A percentile compares a stretch with the other conserved stretches of the same genome.
Evolutionary conservation across 495 filamentous ascomycete genomes (phyloP).

Genomic region (Echria macrotheca): DNA sequence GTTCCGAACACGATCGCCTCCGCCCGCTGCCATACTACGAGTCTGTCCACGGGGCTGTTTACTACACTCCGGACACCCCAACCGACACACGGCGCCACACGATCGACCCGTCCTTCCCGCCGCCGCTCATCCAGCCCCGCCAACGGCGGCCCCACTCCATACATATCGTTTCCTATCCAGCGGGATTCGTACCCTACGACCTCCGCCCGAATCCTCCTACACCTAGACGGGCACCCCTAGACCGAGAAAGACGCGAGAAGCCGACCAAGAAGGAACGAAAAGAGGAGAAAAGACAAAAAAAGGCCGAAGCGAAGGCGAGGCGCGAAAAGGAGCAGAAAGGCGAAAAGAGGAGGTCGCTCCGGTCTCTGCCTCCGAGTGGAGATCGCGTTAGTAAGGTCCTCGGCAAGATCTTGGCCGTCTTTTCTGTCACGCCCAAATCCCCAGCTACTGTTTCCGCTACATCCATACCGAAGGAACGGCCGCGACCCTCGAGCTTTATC

Average conservation of each 20-base stretch:
- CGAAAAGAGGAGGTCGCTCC: constrained; percentile 31
- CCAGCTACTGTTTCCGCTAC: constrained; percentile 12
- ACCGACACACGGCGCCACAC: constrained; percentile 27
- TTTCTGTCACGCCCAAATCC: constrained; percentile 25
- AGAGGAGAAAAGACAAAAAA: constrained; percentile 21
- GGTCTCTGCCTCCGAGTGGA: constrained; percentile 26
- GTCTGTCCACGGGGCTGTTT: constrained; percentile 34
- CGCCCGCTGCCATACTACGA: constrained; percentile 30
- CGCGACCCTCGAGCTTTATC: constrained; percentile 26
- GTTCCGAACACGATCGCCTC: constrained; percentile 28
- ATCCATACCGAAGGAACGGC: constrained; percentile 4
- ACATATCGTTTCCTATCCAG: constrained; percentile 50
- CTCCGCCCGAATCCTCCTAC: constrained; percentile 31
- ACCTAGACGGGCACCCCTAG: constrained; percentile 12
- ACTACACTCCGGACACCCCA: constrained; percentile 34
- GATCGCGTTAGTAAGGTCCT: constrained; percentile 30
- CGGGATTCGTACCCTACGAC: constrained; percentile 46
- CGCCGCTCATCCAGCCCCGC: constrained; percentile 46
- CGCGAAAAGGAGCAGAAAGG: constrained; percentile 29
- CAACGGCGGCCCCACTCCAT: constrained; percentile 50
- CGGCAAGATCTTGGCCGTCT: constrained; percentile 37
- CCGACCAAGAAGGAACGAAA: constrained; percentile 23
- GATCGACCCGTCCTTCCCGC: constrained; percentile 32
- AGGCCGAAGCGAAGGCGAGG: constrained; percentile 29
- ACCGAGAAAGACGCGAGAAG: constrained; percentile 16